These are phyloP conservation scores for Saccharomyces hybrid DNA, from an alignment of 1,139 yeast species.

Conservation along the genomic window DNA sequence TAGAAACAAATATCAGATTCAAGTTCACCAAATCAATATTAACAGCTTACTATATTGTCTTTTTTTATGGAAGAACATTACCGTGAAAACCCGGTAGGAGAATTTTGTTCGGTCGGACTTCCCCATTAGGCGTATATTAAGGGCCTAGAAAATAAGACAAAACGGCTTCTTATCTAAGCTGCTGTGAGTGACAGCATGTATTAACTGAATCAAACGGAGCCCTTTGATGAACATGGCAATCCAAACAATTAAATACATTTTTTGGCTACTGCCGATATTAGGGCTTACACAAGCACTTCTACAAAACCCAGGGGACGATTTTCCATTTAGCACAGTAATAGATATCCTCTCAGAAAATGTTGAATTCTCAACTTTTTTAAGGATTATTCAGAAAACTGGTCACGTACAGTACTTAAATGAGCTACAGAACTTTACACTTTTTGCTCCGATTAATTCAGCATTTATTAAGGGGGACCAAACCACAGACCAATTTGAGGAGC, in stretches of 20 bases:
- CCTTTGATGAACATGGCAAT: background rate
- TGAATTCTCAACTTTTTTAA: slow-evolving; percentile 63
- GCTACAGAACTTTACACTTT: slow-evolving; percentile 59
- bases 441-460: slow-evolving; percentile 87
- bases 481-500: slow-evolving; percentile 9
- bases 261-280: background rate
- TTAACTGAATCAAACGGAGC: background rate
- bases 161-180: background rate
- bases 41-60: background rate
- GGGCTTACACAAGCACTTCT: background rate
- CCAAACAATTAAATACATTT: background rate
- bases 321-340: slow-evolving; percentile 45
- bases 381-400: slow-evolving; percentile 59
- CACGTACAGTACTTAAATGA: slow-evolving; percentile 62
- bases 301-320: background rate
- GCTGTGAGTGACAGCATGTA: background rate
- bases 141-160: background rate
- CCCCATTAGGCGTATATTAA: background rate
- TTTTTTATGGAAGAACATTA: background rate
- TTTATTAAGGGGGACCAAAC: slow-evolving; percentile 37
- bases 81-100: background rate
- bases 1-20: background rate
- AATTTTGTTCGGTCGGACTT: background rate
- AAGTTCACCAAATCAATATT: background rate
- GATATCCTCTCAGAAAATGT: slow-evolving; percentile 71